These are phyloP conservation scores for Fusarium agapanthi DNA, from an alignment of 2,329 filamentous ascomycete genomes.

Conservation along the genomic window DNA sequence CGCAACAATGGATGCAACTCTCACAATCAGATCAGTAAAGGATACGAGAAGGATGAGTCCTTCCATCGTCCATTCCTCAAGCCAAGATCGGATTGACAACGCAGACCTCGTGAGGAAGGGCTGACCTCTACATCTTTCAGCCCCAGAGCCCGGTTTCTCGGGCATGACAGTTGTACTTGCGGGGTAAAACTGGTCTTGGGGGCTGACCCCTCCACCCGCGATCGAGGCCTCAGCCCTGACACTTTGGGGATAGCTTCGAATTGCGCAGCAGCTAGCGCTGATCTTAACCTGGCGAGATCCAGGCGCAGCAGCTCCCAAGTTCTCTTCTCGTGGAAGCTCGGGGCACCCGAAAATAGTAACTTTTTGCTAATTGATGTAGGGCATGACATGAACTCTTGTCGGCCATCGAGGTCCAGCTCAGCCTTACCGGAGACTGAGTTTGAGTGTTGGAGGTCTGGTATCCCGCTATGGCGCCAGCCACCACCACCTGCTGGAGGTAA, in stretches of 20 bases:
- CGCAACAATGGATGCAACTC: background rate
- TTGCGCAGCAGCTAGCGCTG: slow-evolving; percentile 13
- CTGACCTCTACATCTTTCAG: slow-evolving; percentile 11
- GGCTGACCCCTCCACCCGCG: background rate
- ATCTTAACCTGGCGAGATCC: background rate
- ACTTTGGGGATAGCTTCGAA: background rate
- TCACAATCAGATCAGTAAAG: background rate
- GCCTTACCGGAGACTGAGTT: background rate
- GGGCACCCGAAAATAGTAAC: slow-evolving; percentile 25
- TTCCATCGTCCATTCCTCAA: background rate
- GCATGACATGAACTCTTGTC: background rate
- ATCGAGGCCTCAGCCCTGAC: slow-evolving; percentile 17
- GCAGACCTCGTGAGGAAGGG: background rate
- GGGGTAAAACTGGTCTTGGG: slow-evolving; percentile 7
- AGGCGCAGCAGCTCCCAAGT: slow-evolving; percentile 16
- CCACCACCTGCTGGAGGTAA: background rate
- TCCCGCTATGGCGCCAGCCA: background rate
- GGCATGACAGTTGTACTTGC: background rate
- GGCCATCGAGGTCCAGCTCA: background rate
- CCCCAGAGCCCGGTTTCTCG: slow-evolving; percentile 10
- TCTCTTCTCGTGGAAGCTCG: background rate
- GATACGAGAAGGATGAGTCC: slow-evolving; percentile 20
- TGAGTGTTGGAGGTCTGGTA: too few relatives aligned
- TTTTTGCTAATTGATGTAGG: background rate
- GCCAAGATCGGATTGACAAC: background rate